phyloP scores from a whole-genome alignment of 2,329 filamentous ascomycete species.

The Arthrobotrys sphaeroides region DNA sequence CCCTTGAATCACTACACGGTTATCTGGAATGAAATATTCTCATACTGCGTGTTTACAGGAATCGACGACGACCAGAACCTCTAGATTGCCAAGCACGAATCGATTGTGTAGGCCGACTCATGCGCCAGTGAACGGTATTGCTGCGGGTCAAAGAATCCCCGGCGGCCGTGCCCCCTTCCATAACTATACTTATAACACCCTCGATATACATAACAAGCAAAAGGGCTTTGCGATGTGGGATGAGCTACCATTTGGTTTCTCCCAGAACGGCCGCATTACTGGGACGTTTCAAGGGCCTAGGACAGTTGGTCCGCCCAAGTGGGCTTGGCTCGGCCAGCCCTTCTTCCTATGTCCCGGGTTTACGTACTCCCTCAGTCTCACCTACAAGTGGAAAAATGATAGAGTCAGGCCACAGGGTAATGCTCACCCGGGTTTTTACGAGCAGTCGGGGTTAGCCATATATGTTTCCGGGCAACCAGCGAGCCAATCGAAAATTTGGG shows the following conservation, averaged over 20 bases:
- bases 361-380: constrained; percentile 2
- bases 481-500: background rate
- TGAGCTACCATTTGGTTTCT: too few species aligned
- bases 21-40: background rate
- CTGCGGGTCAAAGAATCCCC: too few species aligned
- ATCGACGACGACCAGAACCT: background rate
- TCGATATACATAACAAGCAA: too few species aligned
- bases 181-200: background rate
- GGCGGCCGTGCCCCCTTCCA: background rate
- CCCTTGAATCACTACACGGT: too few species aligned
- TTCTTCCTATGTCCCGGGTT: background rate
- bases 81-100: background rate
- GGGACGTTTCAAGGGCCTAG: too few species aligned
- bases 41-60: background rate
- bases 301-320: too few species aligned
- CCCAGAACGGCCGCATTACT: background rate
- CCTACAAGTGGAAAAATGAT: constrained; percentile 23
- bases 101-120: background rate
- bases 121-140: background rate
- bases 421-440: background rate
- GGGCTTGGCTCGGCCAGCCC: background rate
- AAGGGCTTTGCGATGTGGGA: too few species aligned
- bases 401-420: background rate
- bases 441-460: background rate
- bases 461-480: background rate